phyloP scores from a whole-genome alignment of 163 green algal species.

The Smithsoniella earleae region DNA sequence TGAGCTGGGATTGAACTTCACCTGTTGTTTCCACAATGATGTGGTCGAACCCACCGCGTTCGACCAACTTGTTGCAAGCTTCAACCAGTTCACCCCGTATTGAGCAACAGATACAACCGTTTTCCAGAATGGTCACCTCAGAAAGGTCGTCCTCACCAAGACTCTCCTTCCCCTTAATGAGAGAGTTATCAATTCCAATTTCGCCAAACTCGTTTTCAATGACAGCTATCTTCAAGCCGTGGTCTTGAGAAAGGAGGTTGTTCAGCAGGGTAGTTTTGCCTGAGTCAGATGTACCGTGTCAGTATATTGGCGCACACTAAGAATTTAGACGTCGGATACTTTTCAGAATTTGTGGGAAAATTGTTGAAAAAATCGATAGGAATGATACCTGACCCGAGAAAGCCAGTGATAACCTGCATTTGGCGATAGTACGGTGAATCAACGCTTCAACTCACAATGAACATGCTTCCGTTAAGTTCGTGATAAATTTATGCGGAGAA shows the following conservation, averaged over 20 bases:
- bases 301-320: background rate
- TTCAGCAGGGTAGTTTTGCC: constrained; percentile 92
- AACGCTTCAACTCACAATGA: too few relatives aligned
- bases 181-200: constrained; percentile 76
- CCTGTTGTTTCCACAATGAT: constrained; percentile 95
- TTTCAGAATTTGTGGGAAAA: background rate
- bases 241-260: constrained; percentile 59
- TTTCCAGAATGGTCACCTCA: constrained; percentile 58
- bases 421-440: background rate
- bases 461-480: too few relatives aligned
- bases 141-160: constrained; percentile 17
- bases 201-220: constrained; percentile 92
- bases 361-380: constrained; percentile 33
- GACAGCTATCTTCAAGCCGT: constrained; percentile 71
- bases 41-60: constrained; percentile 62
- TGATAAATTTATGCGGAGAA: too few relatives aligned
- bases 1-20: too few relatives aligned
- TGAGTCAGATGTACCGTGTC: constrained; percentile 21
- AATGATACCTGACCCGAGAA: constrained; percentile 65
- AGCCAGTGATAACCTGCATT: constrained; percentile 63
- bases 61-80: constrained; percentile 46
- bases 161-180: constrained; percentile 48
- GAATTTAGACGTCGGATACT: background rate
- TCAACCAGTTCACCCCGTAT: constrained; percentile 62
- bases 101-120: constrained; percentile 96